Base-by-base conservation (phyloP, 2,329 filamentous ascomycete species). In the Aspergillus ustus region DNA sequence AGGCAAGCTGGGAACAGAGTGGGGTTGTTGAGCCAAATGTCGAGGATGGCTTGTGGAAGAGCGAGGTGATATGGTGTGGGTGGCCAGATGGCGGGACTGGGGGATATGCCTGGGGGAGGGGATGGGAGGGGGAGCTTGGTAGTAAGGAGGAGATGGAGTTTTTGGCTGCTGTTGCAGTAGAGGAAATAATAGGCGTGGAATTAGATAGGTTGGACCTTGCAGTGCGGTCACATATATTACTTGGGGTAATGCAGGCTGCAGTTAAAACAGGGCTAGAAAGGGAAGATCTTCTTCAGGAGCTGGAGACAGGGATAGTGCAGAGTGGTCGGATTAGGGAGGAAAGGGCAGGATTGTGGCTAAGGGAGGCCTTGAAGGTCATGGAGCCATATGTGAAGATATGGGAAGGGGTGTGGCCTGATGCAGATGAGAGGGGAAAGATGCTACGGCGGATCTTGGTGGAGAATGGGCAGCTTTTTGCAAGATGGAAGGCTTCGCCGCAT, bases 401-500 rank as follows among this genome's bases (percentile, higher is more conserved):
- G 66, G 31, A 67, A 60, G 64, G 65, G 11, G 61, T 61, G 46
- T 67, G 66, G 66, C 66, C 64, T 56, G 56, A 52, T 62, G 29
- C 54, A 65, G 64, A 64, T 51, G 61, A 63, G 60, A 65, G 66
- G 48, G 58, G 54, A 43, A 25, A 65, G 63, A 56, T 66, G 50
- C 58, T 69, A 31, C 63, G 50, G 66, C 67, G 19, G 60, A 69
- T 69, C 58, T 61, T 69, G 59, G 57, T 67, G 54, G 67, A 69
- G 55, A 67, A 69, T 67, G 61, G 50, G 53, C 67, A 69, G 63
- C 67, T 69, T 55, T 67, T 69, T 69, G 67, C 66, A 60, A 55
- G 66, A 20, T 69, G 67, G 66, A 67, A 50, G 56, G 29, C 56
- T 46, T 66, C 65, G 31, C 62, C 60, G 34, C 50, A 56, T 62